These are phyloP conservation scores for Dictyostelium firmibasis DNA, from an alignment of 78 protist genomes.

Conservation along the genomic window DNA sequence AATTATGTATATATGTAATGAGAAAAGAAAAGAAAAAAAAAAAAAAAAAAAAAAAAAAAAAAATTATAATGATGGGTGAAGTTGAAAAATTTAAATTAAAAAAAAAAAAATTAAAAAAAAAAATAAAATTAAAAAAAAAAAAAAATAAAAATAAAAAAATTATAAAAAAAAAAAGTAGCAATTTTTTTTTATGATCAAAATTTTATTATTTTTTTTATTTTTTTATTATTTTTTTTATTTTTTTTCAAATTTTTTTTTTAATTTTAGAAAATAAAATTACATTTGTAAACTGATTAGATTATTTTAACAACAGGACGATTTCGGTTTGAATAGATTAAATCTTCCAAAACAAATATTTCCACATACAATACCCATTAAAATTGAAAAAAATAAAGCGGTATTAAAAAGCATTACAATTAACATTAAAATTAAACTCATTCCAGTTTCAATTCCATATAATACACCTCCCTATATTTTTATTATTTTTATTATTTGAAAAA, in stretches of 20 bases:
- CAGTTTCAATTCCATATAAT: not conserved
- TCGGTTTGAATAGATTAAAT: slow-evolving; percentile 46
- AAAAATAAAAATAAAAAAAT: not conserved
- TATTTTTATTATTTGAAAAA: not conserved
- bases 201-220: not conserved
- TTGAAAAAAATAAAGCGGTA: slow-evolving; percentile 40
- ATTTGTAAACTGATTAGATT: too few relatives aligned
- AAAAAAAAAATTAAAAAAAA: not conserved
- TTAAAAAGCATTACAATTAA: slow-evolving; percentile 57
- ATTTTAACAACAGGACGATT: not conserved
- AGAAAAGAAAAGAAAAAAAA: not conserved
- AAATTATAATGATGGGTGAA: not conserved
- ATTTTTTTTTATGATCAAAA: too few relatives aligned
- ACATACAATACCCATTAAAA: slow-evolving; percentile 18
- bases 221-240: not conserved
- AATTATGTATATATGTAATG: not conserved
- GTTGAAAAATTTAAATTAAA: not conserved
- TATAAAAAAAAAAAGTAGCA: too few relatives aligned
- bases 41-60: not conserved
- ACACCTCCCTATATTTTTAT: not conserved
- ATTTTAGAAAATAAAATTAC: too few relatives aligned
- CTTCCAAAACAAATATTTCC: slow-evolving; percentile 45
- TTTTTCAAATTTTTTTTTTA: not conserved
- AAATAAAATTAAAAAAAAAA: not conserved
- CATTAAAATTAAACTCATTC: slow-evolving; percentile 39